Evolutionary conservation across 2,329 filamentous ascomycete genomes (phyloP).

Genomic region (Microdochium paspali): DNA sequence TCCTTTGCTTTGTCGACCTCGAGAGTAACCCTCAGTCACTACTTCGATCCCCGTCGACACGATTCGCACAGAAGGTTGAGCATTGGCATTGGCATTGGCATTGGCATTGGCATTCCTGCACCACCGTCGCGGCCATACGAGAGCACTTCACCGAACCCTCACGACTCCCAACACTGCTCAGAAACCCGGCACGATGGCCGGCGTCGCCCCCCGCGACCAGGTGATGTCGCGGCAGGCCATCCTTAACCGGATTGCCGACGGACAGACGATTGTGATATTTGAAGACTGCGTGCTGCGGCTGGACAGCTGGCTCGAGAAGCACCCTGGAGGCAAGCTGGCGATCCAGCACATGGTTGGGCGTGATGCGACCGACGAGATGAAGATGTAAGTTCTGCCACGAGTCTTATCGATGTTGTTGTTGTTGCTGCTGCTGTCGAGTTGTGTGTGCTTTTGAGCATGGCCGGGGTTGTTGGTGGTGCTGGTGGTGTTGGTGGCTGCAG

Average conservation of each 20-base stretch:
- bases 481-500: too few relatives aligned
- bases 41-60: too few relatives aligned
- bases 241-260: conserved; percentile 42
- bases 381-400: conserved; percentile 33
- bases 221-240: conserved; percentile 35
- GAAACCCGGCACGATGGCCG: not conserved
- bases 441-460: too few relatives aligned
- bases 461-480: too few relatives aligned
- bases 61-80: too few relatives aligned
- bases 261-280: conserved; percentile 45
- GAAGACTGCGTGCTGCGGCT: conserved; percentile 45
- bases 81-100: too few relatives aligned
- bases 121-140: too few relatives aligned
- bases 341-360: conserved; percentile 53
- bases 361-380: conserved; percentile 51
- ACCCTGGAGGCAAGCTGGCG: conserved; percentile 49
- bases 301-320: conserved; percentile 46
- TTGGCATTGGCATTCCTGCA: too few relatives aligned
- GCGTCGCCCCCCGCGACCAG: conserved; percentile 21
- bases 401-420: not conserved
- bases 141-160: not conserved
- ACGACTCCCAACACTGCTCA: not conserved
- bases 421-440: not conserved
- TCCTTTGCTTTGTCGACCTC: too few relatives aligned
- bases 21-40: too few relatives aligned